A percentile compares a stretch with the other conserved stretches of the same genome.
Evolutionary conservation across 306 rosid species (phyloP).

Genomic region (Acacia confusa): DNA sequence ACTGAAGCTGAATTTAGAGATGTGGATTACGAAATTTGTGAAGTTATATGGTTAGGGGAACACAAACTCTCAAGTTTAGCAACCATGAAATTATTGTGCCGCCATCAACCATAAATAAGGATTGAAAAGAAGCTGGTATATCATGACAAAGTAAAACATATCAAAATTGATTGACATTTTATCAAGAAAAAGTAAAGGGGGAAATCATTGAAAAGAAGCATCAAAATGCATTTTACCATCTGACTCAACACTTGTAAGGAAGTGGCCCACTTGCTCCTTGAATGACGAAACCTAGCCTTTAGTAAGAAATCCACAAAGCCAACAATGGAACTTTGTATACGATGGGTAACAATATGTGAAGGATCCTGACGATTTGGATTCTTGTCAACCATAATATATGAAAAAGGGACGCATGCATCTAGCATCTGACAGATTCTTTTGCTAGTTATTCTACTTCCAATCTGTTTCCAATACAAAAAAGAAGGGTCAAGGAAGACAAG

Average conservation of each 20-base stretch:
- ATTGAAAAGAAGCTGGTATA: background rate
- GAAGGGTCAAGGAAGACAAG: constrained; percentile 7
- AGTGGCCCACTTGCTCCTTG: constrained; percentile 56
- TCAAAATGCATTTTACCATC: constrained; percentile 45
- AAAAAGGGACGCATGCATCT: constrained; percentile 68
- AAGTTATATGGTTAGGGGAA: background rate
- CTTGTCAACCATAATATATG: constrained; percentile 81
- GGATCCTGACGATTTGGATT: constrained; percentile 94
- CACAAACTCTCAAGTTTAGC: background rate
- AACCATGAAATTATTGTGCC: background rate
- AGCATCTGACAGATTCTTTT: constrained; percentile 79
- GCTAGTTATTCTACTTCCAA: constrained; percentile 95
- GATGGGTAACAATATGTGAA: constrained; percentile 82
- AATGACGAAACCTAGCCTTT: constrained; percentile 46
- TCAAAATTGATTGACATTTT: background rate
- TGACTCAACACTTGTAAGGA: constrained; percentile 57
- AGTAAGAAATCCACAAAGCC: constrained; percentile 62
- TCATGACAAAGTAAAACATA: background rate
- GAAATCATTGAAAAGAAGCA: background rate
- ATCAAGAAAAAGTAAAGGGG: background rate
- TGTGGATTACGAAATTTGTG: background rate
- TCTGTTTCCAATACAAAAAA: constrained; percentile 49
- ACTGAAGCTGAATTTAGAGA: background rate
- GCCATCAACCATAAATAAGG: background rate
- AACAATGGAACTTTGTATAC: constrained; percentile 65